Evolutionary conservation across 2,329 filamentous ascomycete genomes (phyloP), one percentile per base, ranked within the genome.

Genomic region (Penicillium verrucosum): DNA sequence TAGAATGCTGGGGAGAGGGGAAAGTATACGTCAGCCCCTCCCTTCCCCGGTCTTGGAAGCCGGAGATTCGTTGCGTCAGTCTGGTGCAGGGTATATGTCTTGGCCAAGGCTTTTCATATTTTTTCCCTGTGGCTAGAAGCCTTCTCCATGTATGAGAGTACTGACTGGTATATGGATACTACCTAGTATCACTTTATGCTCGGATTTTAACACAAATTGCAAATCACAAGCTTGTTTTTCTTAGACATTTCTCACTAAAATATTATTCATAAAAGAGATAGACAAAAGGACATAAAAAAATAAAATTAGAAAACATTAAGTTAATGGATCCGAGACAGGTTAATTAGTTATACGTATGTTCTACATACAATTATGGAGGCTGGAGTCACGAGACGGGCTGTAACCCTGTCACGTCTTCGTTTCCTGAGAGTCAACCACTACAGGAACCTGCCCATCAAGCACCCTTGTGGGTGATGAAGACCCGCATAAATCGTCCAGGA

Each of bases 401-500:
- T 14, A 18, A 51, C 37, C 36, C 23, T 21, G 11, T 38, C 32
- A 42, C 25, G 25, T 38, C 36, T 52, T 52, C n/a, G 16, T 25
- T 36, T 52, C 40, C 48, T 25, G 29, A 18, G 29, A 27, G 21
- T 27, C 32, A 47, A 48, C 53, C 41, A 45, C 45, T 25, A 38
- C 48, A n/a, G 43, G 34, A 21, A 41, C 11, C 34, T 42, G 50
- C 29, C 57, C 45, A 43, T 59, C 50, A 18, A 54, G 48, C n/a
- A 62, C 37, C 36, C 61, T 62, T n/a, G 9, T 18, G 18, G 53
- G 46, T 36, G 60, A 55, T 12, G 56, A 56, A 44, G 59, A 52
- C 54, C 45, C 55, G 29, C 50, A 46, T 6, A 57, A 42, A 48
- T 62, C 54, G 36, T 73, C 67, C 23, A 70, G 57, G 47, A 79